phyloP scores from a whole-genome alignment of 169 alveolate species.

The Condylostoma magnum region DNA sequence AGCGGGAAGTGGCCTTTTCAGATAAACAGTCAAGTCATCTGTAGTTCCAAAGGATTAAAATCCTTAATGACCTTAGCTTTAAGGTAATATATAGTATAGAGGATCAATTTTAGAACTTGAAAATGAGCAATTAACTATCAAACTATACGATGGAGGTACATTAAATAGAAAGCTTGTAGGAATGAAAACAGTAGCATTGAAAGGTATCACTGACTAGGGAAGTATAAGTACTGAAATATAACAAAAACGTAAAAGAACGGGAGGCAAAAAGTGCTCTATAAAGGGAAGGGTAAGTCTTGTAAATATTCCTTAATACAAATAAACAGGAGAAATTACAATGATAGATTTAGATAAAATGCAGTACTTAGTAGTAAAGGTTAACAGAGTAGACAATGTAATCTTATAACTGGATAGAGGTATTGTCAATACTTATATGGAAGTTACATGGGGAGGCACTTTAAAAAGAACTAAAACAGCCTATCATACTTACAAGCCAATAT shows the following conservation, averaged over 20 bases:
- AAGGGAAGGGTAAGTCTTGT: slow-evolving; percentile 15
- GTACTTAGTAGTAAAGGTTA: neutral
- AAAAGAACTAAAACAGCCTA: slow-evolving; percentile 27
- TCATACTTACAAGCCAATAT: slow-evolving; percentile 14
- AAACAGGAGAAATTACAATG: slow-evolving; percentile 15
- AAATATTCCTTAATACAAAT: slow-evolving; percentile 3
- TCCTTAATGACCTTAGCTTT: slow-evolving; percentile 17
- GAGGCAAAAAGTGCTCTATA: neutral
- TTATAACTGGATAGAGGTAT: slow-evolving; percentile 24
- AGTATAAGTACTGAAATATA: neutral
- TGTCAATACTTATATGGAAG: slow-evolving; percentile 16
- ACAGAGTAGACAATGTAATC: slow-evolving; percentile 26
- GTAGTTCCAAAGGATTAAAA: slow-evolving; percentile 11
- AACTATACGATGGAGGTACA: slow-evolving; percentile 19
- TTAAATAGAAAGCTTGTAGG: slow-evolving; percentile 1
- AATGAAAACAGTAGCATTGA: neutral
- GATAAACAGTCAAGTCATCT: neutral
- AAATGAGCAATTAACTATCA: neutral
- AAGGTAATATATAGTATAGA: slow-evolving; percentile 28
- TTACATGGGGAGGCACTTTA: slow-evolving; percentile 25
- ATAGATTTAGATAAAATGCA: slow-evolving; percentile 5
- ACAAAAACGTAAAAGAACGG: neutral
- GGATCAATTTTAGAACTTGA: slow-evolving; percentile 20
- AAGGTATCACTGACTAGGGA: slow-evolving; percentile 12
- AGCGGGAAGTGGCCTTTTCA: slow-evolving; percentile 5